Percentiles rank a stretch among this genome's conserved stretches.
These are phyloP conservation scores for Paxillus ammoniavirescens DNA, from an alignment of 768 basidiomycete genomes.

Conservation along the genomic window DNA sequence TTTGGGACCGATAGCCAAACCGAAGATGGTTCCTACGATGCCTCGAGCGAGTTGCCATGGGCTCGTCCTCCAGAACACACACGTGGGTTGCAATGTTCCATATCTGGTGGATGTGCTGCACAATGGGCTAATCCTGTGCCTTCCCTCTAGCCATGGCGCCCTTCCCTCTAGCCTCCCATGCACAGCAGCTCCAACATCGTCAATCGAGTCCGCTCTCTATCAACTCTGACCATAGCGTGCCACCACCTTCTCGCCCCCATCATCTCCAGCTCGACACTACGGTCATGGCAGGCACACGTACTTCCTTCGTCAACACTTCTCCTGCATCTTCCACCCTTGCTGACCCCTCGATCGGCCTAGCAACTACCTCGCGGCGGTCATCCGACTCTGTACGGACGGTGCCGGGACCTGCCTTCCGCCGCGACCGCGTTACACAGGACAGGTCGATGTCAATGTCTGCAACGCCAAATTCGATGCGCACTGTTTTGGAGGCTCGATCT, in stretches of 20 bases:
- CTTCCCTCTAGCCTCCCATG: slow-evolving; percentile 21
- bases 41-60: slow-evolving; percentile 61
- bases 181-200: slow-evolving; percentile 26
- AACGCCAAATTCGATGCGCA: slow-evolving; percentile 48
- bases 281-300: slow-evolving; percentile 39
- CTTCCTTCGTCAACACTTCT: slow-evolving; percentile 42
- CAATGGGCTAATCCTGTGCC: slow-evolving; percentile 24
- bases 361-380: slow-evolving; percentile 50
- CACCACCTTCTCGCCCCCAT: slow-evolving; percentile 38
- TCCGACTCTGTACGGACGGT: slow-evolving; percentile 68
- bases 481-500: slow-evolving; percentile 40
- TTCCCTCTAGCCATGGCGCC: slow-evolving; percentile 25
- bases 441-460: slow-evolving; percentile 78
- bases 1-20: slow-evolving; percentile 41
- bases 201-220: slow-evolving; percentile 38
- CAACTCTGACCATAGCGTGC: slow-evolving; percentile 37
- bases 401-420: slow-evolving; percentile 50
- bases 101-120: slow-evolving; percentile 26
- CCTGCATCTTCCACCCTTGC: slow-evolving; percentile 42
- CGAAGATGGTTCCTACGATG: slow-evolving; percentile 42
- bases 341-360: slow-evolving; percentile 29
- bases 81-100: slow-evolving; percentile 38
- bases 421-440: slow-evolving; percentile 63
- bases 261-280: slow-evolving; percentile 62
- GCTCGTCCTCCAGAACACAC: slow-evolving; percentile 38